phyloP scores from a whole-genome alignment of 371 early-diverging fungal genomes.

The Conidiobolus incongruus region DNA sequence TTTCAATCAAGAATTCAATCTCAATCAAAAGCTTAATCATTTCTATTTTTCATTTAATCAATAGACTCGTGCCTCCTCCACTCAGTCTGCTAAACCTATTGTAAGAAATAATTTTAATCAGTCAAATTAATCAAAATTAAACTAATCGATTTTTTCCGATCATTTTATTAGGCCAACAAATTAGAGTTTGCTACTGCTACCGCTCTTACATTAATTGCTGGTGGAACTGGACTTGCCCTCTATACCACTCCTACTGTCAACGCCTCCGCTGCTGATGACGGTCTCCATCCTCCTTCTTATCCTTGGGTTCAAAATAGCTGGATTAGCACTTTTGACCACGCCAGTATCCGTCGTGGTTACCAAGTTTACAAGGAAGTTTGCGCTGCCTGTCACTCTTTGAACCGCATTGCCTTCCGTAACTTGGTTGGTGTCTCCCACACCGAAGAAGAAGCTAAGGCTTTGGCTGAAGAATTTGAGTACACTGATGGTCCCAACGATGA shows the following conservation, averaged over 20 bases:
- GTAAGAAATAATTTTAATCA: no score
- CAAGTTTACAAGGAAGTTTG: constrained; percentile 97
- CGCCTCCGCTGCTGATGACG: constrained; percentile 67
- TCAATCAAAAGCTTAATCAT: no score
- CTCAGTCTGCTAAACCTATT: no score
- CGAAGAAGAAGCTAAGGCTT: constrained; percentile 74
- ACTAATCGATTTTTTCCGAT: no score
- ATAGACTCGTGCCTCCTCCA: no score
- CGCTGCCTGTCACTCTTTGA: constrained; percentile 89
- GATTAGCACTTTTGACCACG: constrained; percentile 79
- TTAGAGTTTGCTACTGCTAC: constrained; percentile 23
- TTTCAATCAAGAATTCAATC: no score
- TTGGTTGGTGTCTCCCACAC: constrained; percentile 81
- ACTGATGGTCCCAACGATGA: constrained; percentile 83
- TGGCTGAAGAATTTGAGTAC: constrained; percentile 86
- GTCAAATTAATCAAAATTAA: no score
- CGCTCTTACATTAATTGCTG: constrained; percentile 13
- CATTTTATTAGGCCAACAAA: constrained; percentile 14
- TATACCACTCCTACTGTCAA: constrained; percentile 23
- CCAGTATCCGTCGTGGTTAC: constrained; percentile 92
- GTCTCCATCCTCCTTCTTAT: constrained; percentile 71
- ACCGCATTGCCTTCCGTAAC: constrained; percentile 85
- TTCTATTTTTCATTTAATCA: no score
- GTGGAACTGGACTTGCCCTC: constrained; percentile 25
- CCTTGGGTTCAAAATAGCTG: constrained; percentile 72